These are phyloP conservation scores for Camellia granthamiana DNA, from an alignment of 148 eudicot species.

Conservation along the genomic window DNA sequence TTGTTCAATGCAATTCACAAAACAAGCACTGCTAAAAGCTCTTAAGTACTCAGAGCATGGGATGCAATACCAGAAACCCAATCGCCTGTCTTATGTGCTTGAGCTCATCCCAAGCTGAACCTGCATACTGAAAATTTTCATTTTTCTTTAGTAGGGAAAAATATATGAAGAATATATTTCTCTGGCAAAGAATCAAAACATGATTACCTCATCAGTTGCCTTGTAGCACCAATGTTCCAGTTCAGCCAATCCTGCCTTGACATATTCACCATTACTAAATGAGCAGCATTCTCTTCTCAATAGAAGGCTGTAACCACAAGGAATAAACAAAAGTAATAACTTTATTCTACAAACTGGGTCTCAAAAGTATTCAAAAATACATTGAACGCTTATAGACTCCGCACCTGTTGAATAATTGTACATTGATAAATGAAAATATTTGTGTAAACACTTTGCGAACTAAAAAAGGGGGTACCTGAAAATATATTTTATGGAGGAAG, in stretches of 20 bases:
- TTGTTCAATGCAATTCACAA: too few relatives aligned
- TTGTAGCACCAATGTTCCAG: constrained; percentile 75
- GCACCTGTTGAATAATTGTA: constrained; percentile 91
- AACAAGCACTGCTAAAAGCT: background rate
- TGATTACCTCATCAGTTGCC: constrained; percentile 72
- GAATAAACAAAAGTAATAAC: constrained; percentile 12
- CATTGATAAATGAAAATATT: constrained; percentile 82
- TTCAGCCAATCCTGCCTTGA: constrained; percentile 73
- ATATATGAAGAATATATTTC: background rate
- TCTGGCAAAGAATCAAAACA: constrained; percentile 1
- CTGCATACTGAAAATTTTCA: constrained; percentile 57
- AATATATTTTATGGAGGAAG: constrained; percentile 1
- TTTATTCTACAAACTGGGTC: constrained; percentile 6
- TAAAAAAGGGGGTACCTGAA: constrained; percentile 81
- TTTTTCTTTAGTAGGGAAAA: constrained; percentile 18
- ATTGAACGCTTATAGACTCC: constrained; percentile 15
- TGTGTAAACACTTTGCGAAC: constrained; percentile 83
- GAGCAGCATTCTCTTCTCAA: constrained; percentile 93
- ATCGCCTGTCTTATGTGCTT: constrained; percentile 90
- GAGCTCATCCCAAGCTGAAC: constrained; percentile 89
- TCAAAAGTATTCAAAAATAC: constrained; percentile 10
- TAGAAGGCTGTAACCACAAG: constrained; percentile 54
- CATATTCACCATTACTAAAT: constrained; percentile 78
- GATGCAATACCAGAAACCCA: constrained; percentile 70
- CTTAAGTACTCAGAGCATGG: background rate